These are phyloP conservation scores for Triticum dicoccoides DNA, from an alignment of 176 grass and related monocot species.

Conservation along the genomic window DNA sequence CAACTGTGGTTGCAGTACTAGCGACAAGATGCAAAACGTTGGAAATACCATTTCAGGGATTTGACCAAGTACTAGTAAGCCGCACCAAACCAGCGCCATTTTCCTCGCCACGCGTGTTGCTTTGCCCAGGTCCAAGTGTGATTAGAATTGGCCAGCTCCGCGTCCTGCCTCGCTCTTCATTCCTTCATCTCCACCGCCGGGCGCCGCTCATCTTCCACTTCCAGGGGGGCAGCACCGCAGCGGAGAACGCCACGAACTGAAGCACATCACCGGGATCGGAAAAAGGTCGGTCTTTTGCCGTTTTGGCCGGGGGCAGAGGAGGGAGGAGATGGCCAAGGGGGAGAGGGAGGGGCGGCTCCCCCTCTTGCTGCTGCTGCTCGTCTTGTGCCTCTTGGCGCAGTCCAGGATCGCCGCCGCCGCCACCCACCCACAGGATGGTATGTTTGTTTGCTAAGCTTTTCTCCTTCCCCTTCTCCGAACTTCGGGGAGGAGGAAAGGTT, in stretches of 20 bases:
- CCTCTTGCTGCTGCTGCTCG: slow-evolving; percentile 31
- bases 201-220: neutral
- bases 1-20: neutral
- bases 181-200: neutral
- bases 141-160: neutral
- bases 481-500: too few species aligned
- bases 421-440: slow-evolving; percentile 44
- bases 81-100: neutral
- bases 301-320: neutral
- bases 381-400: slow-evolving; percentile 3
- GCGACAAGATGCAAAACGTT: too few species aligned
- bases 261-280: neutral
- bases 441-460: neutral
- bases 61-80: neutral
- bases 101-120: neutral
- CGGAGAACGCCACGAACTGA: neutral
- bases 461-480: neutral
- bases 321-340: neutral
- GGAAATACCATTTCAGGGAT: neutral
- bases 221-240: too few species aligned
- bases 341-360: neutral
- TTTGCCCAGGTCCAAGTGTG: neutral
- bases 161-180: neutral
- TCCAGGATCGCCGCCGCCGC: slow-evolving; percentile 25
- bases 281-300: neutral